Base-by-base conservation (phyloP, 768 basidiomycete species). In the Cubamyces lactineus region DNA sequence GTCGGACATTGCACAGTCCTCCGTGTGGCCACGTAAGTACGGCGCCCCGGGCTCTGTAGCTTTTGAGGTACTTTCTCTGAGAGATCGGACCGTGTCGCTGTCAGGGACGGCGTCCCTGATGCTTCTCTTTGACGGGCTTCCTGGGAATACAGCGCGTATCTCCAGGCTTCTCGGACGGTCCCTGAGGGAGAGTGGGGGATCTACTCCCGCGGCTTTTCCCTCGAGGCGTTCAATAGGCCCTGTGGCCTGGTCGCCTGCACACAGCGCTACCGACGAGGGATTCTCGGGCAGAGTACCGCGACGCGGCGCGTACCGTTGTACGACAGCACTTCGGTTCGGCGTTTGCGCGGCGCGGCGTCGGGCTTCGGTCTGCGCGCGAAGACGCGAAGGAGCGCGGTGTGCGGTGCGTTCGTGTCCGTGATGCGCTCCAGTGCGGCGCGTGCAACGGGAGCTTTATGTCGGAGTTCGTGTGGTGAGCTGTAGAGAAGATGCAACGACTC, bases 271-370 rank as follows among this genome's bases (percentile, higher is more conserved):
- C 13, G 50, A 52, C 28, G 46, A 39, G 23, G 46, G 30, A 40
- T 47, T 21, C 46, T 48, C 50, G 50, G 50, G n/a, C n/a, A 40
- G n/a, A 52, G 50, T 52, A 19, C 34, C 50, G 34, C 43, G 43
- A 19, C 43, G 43, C 28, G 21, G 24, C 11, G 47, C 21, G 24
- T n/a, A 17, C 47, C 12, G 21, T 8, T 12, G 47, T 46, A 24
- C 28, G 28, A 30, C 28, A 30, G 28, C 28, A 21, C 11, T 16
- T 9, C n/a, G 43, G 17, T 23, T 19, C 45, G 55, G 55, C n/a
- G 19, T 47, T 57, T 48, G 55, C 55, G 55, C 34, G 55, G 55
- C 19, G 45, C 34, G 26, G 55, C 46, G 55, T 40, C 55, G 55
- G 46, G 30, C 2, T 38, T 17, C 39, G 28, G 28, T 3, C 8